A percentile compares a stretch with the other conserved stretches of the same genome.
These are phyloP conservation scores for Paraphaeosphaeria sporulosa DNA, from an alignment of 2,329 filamentous ascomycete species.

Conservation along the genomic window DNA sequence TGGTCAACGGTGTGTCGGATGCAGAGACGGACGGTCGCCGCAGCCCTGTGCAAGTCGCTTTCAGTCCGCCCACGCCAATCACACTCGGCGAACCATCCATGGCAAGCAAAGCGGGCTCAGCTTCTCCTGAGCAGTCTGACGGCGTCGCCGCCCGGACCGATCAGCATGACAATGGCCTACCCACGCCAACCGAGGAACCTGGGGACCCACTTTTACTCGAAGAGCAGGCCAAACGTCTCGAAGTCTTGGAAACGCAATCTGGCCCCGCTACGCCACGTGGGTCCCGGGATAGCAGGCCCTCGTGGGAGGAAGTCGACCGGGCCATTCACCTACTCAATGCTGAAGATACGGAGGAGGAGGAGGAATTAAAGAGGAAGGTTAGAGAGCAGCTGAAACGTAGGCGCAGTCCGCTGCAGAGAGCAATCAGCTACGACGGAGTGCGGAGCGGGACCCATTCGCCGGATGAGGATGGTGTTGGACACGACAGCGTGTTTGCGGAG, in stretches of 20 bases:
- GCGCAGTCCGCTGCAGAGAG: constrained; percentile 41
- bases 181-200: constrained; percentile 22
- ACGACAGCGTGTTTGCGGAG: constrained; percentile 18
- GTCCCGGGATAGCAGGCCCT: constrained; percentile 46
- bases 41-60: constrained; percentile 41
- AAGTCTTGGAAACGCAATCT: constrained; percentile 51
- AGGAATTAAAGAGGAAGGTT: constrained; percentile 18
- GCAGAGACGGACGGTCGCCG: constrained; percentile 42
- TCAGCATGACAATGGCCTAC: constrained; percentile 15
- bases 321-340: constrained; percentile 44
- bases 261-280: constrained; percentile 55
- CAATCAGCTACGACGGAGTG: constrained; percentile 37
- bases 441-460: constrained; percentile 23
- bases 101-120: constrained; percentile 16
- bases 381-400: constrained; percentile 26
- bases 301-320: constrained; percentile 48
- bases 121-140: constrained; percentile 24
- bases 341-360: constrained; percentile 29
- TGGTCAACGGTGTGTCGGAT: constrained; percentile 32
- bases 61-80: constrained; percentile 45
- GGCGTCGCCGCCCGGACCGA: constrained; percentile 17
- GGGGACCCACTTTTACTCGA: constrained; percentile 18
- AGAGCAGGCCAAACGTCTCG: constrained; percentile 38
- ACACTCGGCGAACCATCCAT: constrained; percentile 23
- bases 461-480: constrained; percentile 18